Conservation (phyloP, 2,329 filamentous ascomycete genomes). For the Cladophialophora yegresii region DNA sequence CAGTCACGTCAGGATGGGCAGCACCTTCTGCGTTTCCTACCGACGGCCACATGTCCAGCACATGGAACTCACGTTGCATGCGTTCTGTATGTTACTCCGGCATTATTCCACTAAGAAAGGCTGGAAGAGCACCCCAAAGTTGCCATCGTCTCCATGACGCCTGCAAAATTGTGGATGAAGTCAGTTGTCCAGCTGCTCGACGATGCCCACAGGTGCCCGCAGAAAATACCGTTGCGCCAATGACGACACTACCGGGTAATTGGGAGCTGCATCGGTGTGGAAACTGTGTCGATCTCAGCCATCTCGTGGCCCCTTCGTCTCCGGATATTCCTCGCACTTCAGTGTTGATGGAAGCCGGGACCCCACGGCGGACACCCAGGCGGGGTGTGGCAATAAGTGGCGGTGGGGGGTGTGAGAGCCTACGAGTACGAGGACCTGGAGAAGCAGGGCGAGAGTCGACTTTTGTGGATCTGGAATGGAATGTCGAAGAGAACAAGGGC, state of each 20-base stretch:
- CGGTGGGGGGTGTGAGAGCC: background rate
- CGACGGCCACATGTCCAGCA: slow-evolving; percentile 4
- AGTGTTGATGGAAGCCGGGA: background rate
- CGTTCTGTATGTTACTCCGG: slow-evolving; percentile 4
- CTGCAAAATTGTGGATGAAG: background rate
- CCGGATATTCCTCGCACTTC: slow-evolving; percentile 13
- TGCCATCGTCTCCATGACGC: slow-evolving; percentile 13
- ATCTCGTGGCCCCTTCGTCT: slow-evolving; percentile 7
- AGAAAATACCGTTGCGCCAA: slow-evolving; percentile 6
- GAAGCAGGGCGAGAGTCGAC: slow-evolving; percentile 17
- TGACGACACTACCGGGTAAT: slow-evolving; percentile 11
- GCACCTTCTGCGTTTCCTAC: slow-evolving; percentile 2
- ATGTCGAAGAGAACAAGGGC: background rate
- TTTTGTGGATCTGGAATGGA: slow-evolving; percentile 4
- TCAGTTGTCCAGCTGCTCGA: slow-evolving; percentile 3
- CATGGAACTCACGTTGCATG: background rate
- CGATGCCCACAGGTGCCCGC: slow-evolving; percentile 5
- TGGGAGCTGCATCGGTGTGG: background rate
- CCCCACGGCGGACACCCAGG: background rate
- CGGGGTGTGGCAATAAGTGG: slow-evolving; percentile 11
- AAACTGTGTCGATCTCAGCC: background rate
- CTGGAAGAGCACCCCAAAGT: slow-evolving; percentile 1
- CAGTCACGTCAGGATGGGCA: slow-evolving; percentile 2
- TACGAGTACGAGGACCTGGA: background rate
- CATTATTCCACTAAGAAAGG: slow-evolving; percentile 6